Percentiles rank a stretch among this genome's conserved stretches.
phyloP scores from a whole-genome alignment of 2,329 filamentous ascomycete species.

The Paramyrothecium roridum region DNA sequence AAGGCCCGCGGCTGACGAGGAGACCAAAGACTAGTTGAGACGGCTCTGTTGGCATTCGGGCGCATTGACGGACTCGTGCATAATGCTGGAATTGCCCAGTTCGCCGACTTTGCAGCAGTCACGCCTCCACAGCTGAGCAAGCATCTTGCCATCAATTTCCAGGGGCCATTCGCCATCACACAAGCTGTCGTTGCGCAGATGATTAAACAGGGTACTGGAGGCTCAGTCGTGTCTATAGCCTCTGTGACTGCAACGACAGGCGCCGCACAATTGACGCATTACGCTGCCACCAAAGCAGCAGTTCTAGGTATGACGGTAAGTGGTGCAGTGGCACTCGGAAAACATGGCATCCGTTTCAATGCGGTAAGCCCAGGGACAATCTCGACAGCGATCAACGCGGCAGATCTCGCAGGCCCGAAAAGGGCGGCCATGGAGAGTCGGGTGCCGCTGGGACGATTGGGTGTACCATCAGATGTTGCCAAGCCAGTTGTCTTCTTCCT shows the following conservation, averaged over 20 bases:
- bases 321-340: slow-evolving; percentile 1
- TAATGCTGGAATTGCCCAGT: slow-evolving; percentile 5
- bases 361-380: slow-evolving; percentile 2
- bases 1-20: background rate
- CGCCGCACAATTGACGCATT: slow-evolving; percentile 1
- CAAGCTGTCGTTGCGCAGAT: slow-evolving; percentile 4
- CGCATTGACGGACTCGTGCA: slow-evolving; percentile 3
- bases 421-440: slow-evolving; percentile 3
- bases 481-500: slow-evolving; percentile 5
- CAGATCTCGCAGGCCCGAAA: slow-evolving; percentile 4
- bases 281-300: slow-evolving; percentile 3
- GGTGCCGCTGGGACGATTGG: slow-evolving; percentile 3
- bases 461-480: slow-evolving; percentile 3
- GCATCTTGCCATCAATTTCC: slow-evolving; percentile 4
- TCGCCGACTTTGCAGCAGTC: slow-evolving; percentile 3
- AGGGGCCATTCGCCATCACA: slow-evolving; percentile 4
- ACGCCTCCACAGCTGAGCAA: background rate
- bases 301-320: slow-evolving; percentile 4
- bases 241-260: slow-evolving; percentile 3
- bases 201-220: slow-evolving; percentile 1
- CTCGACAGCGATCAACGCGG: slow-evolving; percentile 4
- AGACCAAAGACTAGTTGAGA: background rate
- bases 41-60: background rate
- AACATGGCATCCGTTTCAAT: slow-evolving; percentile 2
- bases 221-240: slow-evolving; percentile 4